Percentiles rank a stretch among this genome's conserved stretches.
These are phyloP conservation scores for Hygrocybe punicea DNA, from an alignment of 768 basidiomycete species.

Conservation along the genomic window DNA sequence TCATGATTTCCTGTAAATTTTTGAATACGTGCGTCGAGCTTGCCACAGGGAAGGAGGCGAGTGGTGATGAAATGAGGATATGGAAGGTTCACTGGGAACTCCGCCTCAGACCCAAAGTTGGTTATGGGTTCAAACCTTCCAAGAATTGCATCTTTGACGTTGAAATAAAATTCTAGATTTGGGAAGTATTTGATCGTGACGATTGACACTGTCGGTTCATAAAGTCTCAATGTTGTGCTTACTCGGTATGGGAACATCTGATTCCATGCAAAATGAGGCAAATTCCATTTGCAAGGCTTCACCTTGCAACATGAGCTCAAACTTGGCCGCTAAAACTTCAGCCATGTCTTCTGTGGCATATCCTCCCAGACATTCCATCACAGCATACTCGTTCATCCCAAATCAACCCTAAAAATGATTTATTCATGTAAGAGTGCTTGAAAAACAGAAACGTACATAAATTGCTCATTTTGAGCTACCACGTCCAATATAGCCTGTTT, in stretches of 20 bases:
- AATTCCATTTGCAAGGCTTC: no score
- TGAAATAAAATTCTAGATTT: constrained; percentile 8
- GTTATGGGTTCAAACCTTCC: constrained; percentile 9
- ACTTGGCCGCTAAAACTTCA: no score
- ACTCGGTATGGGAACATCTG: not conserved
- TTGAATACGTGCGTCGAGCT: constrained; percentile 9
- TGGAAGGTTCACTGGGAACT: not conserved
- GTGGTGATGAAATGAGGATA: constrained; percentile 18
- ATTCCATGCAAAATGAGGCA: not conserved
- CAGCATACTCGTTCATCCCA: constrained; percentile 13
- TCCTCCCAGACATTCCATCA: not conserved
- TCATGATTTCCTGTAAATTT: constrained; percentile 22
- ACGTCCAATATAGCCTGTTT: constrained; percentile 13
- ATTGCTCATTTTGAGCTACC: constrained; percentile 14
- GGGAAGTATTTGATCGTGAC: not conserved
- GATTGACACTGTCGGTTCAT: not conserved
- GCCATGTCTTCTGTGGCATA: no score
- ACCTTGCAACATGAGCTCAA: no score
- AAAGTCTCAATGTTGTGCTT: not conserved
- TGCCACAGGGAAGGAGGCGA: constrained; percentile 12
- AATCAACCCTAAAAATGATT: constrained; percentile 8
- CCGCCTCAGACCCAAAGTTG: not conserved
- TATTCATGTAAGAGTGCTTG: no score
- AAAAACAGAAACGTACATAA: constrained; percentile 7
- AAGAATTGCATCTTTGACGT: constrained; percentile 9